Evolutionary conservation across 2,329 filamentous ascomycete genomes (phyloP), one percentile per base, ranked within the genome.

Genomic region (Fusarium torulosum): DNA sequence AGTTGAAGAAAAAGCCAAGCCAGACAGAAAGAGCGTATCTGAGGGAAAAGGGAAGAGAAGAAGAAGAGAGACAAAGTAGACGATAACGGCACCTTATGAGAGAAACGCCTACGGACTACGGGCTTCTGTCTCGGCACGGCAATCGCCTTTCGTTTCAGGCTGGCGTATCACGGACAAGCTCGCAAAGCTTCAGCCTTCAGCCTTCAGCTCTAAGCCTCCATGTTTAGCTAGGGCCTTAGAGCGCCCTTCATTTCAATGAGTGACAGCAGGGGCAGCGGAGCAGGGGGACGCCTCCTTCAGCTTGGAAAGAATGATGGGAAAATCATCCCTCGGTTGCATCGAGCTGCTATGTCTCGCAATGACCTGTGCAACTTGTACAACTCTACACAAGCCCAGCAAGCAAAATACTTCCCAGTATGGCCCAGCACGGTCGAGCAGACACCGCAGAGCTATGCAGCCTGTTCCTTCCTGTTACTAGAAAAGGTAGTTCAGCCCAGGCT

Each of bases 191-290:
- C 53, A 67, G 46, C 65, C 40, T 63, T 52, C 53, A 67, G 46
- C 65, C 43, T 66, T 52, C 54, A 67, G 46, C 65, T 61, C 46
- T 56, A 40, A 66, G 63, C 58, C 53, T 57, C 44, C 42, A 21
- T 45, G 57, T 57, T 57, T 57, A 44, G 35, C 45, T 47, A 59
- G 62, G 47, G 53, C n/a, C n/a, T n/a, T n/a, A n/a, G n/a, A n/a
- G n/a, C 53, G 17, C 40, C 66, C 61, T 70, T 72, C 70, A 72
- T 73, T 72, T 73, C 52, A 64, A 56, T 49, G 58, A 55, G 53
- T 63, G 54, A 51, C 51, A 55, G 38, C 53, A 72, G 70, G 67
- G 57, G 52, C 47, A 49, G 63, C 55, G 67, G 67, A 70, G 55
- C 60, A 47, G 54, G 47, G 68, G 64, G 70, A 70, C 55, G 49